These are phyloP conservation scores for Mycena latifolia DNA, from an alignment of 768 basidiomycete species.

Conservation along the genomic window DNA sequence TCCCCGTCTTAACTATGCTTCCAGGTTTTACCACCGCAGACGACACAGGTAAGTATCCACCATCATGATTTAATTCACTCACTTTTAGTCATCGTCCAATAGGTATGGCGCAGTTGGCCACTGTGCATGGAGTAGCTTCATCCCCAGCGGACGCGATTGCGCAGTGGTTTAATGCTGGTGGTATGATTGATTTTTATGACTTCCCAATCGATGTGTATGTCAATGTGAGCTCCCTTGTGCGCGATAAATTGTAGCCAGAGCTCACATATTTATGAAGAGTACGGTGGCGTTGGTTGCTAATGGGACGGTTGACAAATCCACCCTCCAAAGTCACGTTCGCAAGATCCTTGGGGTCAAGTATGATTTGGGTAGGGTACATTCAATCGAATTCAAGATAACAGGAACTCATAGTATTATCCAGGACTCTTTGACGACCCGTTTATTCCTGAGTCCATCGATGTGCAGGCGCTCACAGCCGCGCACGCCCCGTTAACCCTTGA, in stretches of 20 bases:
- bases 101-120: constrained; percentile 35
- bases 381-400: neutral
- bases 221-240: constrained; percentile 33
- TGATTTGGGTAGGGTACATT: constrained; percentile 37
- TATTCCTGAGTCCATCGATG: constrained; percentile 34
- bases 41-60: constrained; percentile 37
- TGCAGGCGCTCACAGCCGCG: constrained; percentile 30
- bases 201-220: constrained; percentile 35
- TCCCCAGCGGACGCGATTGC: constrained; percentile 41
- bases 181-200: constrained; percentile 42
- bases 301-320: constrained; percentile 33
- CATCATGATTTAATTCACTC: neutral
- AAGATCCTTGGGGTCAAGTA: constrained; percentile 40
- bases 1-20: neutral
- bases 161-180: constrained; percentile 44
- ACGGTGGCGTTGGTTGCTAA: constrained; percentile 37
- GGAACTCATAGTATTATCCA: constrained; percentile 1
- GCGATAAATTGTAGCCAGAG: too few relatives aligned
- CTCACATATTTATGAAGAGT: constrained; percentile 11
- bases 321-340: constrained; percentile 36
- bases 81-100: neutral
- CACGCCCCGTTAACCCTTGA: constrained; percentile 41
- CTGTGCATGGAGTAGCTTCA: constrained; percentile 34
- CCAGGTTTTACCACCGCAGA: constrained; percentile 37
- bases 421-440: constrained; percentile 36